Conservation (phyloP, 495 filamentous ascomycete genomes). For the Neurospora intermedia region DNA sequence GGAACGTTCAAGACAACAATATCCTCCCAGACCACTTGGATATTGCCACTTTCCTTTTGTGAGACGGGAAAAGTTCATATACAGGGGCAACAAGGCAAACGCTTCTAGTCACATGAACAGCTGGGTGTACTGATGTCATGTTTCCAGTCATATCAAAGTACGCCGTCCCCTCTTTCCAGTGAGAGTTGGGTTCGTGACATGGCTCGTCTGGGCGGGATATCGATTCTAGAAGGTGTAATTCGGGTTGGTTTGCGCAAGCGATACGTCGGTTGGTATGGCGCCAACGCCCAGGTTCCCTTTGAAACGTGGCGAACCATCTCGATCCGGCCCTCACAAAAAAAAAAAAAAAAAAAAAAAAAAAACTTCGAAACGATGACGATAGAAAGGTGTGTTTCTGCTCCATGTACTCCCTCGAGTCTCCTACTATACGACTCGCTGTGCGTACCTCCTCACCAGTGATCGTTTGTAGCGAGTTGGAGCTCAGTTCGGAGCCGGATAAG, state of each 20-base stretch:
- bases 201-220: not conserved
- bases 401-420: not conserved
- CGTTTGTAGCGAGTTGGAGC: not conserved
- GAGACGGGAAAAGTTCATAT: not conserved
- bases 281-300: not conserved
- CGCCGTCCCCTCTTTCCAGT: not conserved
- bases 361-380: not conserved
- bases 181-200: not conserved
- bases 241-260: not conserved
- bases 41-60: not conserved
- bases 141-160: not conserved
- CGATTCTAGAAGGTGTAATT: not conserved
- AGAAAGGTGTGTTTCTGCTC: not conserved
- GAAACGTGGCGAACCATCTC: not conserved
- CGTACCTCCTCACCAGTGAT: not conserved
- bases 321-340: not conserved
- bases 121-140: not conserved
- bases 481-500: not conserved
- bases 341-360: too few relatives aligned
- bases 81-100: not conserved
- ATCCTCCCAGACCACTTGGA: not conserved
- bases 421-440: not conserved
- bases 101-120: not conserved
- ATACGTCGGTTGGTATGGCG: not conserved
- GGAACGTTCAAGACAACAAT: not conserved